Conservation (phyloP, 2,329 filamentous ascomycete genomes). For the Colletotrichum nymphaeae region DNA sequence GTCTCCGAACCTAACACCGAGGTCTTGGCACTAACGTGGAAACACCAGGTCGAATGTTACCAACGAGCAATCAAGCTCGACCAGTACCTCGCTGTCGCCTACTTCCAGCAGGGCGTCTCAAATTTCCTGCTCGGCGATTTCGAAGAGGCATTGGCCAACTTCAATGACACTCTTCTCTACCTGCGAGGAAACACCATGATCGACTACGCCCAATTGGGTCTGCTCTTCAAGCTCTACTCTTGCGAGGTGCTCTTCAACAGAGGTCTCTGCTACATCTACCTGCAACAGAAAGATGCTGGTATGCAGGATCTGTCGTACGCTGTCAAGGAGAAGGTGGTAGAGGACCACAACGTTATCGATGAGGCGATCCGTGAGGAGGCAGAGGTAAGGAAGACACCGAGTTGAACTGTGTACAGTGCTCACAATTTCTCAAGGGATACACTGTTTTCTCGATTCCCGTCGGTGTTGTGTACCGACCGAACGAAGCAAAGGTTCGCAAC, state of each 20-base stretch:
- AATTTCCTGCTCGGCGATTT: slow-evolving; percentile 98
- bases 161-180: slow-evolving; percentile 97
- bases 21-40: slow-evolving; percentile 33
- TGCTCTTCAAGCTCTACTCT: slow-evolving; percentile 96
- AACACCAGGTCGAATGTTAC: slow-evolving; percentile 86
- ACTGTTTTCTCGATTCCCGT: slow-evolving; percentile 99
- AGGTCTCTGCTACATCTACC: slow-evolving; percentile 95
- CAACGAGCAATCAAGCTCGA: slow-evolving; percentile 91
- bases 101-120: slow-evolving; percentile 98
- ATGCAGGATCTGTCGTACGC: slow-evolving; percentile 92
- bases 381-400: slow-evolving; percentile 69
- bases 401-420: neutral
- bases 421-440: slow-evolving; percentile 74
- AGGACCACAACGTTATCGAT: slow-evolving; percentile 97
- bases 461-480: slow-evolving; percentile 93
- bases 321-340: slow-evolving; percentile 94
- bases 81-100: slow-evolving; percentile 95
- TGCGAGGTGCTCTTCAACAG: slow-evolving; percentile 98
- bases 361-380: slow-evolving; percentile 95
- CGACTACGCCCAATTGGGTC: slow-evolving; percentile 94
- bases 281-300: slow-evolving; percentile 90
- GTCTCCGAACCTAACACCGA: neutral
- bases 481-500: slow-evolving; percentile 98
- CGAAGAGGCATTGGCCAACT: slow-evolving; percentile 96
- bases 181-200: slow-evolving; percentile 96